Conservation (phyloP, 2,329 filamentous ascomycete species). For the Helotiales sp. region DNA sequence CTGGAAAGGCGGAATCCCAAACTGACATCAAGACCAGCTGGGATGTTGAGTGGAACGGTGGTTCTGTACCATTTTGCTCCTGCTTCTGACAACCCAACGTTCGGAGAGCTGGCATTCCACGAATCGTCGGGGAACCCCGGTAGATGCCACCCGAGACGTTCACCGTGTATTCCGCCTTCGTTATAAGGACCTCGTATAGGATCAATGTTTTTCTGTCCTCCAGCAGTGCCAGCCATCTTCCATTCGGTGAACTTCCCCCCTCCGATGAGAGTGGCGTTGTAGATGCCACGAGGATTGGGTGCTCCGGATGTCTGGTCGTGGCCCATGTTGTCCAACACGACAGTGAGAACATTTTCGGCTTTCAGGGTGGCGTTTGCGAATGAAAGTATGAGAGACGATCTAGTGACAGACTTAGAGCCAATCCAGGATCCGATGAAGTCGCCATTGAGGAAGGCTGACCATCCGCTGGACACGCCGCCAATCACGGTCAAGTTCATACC, state of each 20-base stretch:
- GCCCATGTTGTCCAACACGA: slow-evolving; percentile 64
- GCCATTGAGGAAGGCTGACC: slow-evolving; percentile 54
- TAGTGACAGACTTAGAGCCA: slow-evolving; percentile 51
- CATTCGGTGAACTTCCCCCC: slow-evolving; percentile 46
- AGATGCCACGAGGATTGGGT: slow-evolving; percentile 56
- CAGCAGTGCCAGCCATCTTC: slow-evolving; percentile 63
- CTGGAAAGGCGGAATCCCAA: slow-evolving; percentile 60
- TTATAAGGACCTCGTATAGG: slow-evolving; percentile 59
- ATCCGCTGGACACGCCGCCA: slow-evolving; percentile 33
- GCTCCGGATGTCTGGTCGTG: slow-evolving; percentile 59
- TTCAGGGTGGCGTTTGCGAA: slow-evolving; percentile 56
- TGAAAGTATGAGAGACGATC: slow-evolving; percentile 50
- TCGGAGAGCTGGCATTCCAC: slow-evolving; percentile 46
- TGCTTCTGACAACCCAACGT: slow-evolving; percentile 51
- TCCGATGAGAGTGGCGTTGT: slow-evolving; percentile 56
- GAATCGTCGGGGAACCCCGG: slow-evolving; percentile 57
- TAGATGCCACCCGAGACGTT: slow-evolving; percentile 63
- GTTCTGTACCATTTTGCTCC: slow-evolving; percentile 63
- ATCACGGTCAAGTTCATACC: slow-evolving; percentile 39
- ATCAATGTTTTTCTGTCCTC: slow-evolving; percentile 57
- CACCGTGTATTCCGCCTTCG: slow-evolving; percentile 62
- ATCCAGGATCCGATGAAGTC: slow-evolving; percentile 60
- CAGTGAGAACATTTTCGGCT: slow-evolving; percentile 54
- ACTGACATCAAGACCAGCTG: slow-evolving; percentile 57
- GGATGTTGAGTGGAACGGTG: slow-evolving; percentile 55